Evolutionary conservation across 2,329 filamentous ascomycete genomes (phyloP).

Genomic region (Salinomyces thailandicus): DNA sequence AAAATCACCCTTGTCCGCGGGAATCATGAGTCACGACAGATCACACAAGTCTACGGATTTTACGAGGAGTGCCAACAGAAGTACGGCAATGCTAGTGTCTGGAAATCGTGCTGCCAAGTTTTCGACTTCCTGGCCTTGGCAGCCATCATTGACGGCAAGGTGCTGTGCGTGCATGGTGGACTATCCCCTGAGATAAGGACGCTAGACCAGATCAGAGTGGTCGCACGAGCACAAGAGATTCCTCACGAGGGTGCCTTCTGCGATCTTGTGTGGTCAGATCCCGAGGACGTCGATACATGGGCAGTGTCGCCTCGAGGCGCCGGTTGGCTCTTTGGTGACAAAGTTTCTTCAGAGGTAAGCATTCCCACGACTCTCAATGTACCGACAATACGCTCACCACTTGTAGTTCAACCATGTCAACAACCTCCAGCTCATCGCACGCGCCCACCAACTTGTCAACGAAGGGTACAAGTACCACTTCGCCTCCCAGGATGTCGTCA

Average conservation of each 20-base stretch:
- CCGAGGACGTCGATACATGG: conserved; percentile 59
- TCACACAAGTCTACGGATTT: conserved; percentile 69
- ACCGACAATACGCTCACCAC: not conserved
- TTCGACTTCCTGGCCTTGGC: conserved; percentile 68
- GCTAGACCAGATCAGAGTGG: conserved; percentile 63
- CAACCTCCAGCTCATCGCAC: conserved; percentile 58
- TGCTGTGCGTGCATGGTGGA: conserved; percentile 63
- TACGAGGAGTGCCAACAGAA: conserved; percentile 70
- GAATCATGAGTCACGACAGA: conserved; percentile 67
- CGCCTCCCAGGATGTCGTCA: conserved; percentile 83
- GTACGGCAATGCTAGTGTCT: conserved; percentile 67
- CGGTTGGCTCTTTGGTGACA: conserved; percentile 60
- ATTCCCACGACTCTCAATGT: not conserved
- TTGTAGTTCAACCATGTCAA: conserved; percentile 65
- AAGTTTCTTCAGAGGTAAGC: conserved; percentile 54
- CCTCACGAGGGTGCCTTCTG: conserved; percentile 69
- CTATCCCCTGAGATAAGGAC: conserved; percentile 64
- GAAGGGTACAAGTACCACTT: conserved; percentile 90
- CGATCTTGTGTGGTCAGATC: conserved; percentile 67
- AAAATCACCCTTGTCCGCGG: conserved; percentile 62
- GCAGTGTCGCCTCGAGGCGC: conserved; percentile 55
- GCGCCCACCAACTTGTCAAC: conserved; percentile 65
- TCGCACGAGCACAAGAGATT: conserved; percentile 64
- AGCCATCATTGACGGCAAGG: conserved; percentile 62
- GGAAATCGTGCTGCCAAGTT: conserved; percentile 69